Evolutionary conservation across 2,329 filamentous ascomycete species (phyloP).

Genomic region (Colletotrichum somersetense): DNA sequence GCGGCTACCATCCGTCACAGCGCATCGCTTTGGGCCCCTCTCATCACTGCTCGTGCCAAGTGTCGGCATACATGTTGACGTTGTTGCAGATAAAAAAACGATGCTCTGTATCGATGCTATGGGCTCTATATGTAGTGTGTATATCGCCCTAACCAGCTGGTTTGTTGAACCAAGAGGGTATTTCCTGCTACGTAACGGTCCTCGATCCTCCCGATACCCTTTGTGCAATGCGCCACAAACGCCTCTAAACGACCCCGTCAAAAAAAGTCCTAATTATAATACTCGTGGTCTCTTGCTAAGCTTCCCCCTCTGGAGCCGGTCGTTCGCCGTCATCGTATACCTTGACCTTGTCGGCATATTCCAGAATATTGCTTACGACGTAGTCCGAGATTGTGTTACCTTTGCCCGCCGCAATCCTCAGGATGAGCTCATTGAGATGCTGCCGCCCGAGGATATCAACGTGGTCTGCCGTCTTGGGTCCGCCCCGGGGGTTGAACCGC

Average conservation of each 20-base stretch:
- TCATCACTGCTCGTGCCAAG: background rate
- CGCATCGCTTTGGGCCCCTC: background rate
- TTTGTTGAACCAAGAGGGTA: constrained; percentile 20
- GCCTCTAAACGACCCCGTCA: constrained; percentile 19
- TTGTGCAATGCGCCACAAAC: constrained; percentile 21
- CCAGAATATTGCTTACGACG: constrained; percentile 82
- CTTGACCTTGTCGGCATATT: constrained; percentile 87
- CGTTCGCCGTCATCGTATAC: constrained; percentile 74
- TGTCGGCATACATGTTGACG: background rate
- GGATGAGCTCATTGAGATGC: constrained; percentile 89
- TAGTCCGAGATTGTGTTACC: constrained; percentile 83
- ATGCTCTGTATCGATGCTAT: constrained; percentile 6
- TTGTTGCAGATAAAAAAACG: background rate
- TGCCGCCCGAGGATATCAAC: constrained; percentile 94
- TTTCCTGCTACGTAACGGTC: constrained; percentile 9
- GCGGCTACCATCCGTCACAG: background rate
- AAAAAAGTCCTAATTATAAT: background rate
- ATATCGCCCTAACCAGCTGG: background rate
- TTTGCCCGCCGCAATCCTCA: constrained; percentile 86
- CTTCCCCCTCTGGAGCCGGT: constrained; percentile 3
- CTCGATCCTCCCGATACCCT: constrained; percentile 8
- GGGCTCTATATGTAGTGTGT: constrained; percentile 15
- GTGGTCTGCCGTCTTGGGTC: constrained; percentile 83
- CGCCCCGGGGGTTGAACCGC: constrained; percentile 84
- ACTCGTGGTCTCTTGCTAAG: constrained; percentile 2